Conservation (phyloP, 2,329 filamentous ascomycete genomes). For the Fusarium euwallaceae region DNA sequence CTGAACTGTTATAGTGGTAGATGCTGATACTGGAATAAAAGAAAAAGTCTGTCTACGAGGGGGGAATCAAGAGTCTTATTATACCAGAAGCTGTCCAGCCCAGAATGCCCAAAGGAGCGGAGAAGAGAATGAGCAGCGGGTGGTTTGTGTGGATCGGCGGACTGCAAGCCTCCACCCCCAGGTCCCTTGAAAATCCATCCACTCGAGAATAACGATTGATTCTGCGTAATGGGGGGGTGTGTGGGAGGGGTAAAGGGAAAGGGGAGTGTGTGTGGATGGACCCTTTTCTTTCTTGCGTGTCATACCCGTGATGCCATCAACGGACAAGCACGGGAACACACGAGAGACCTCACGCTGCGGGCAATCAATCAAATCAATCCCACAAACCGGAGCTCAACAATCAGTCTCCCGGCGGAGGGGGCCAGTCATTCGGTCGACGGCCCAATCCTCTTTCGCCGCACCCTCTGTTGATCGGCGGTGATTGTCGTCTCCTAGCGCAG, state of each 20-base stretch:
- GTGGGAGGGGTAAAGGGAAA: not conserved
- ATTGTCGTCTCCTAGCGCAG: constrained; percentile 44
- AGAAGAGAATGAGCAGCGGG: constrained; percentile 21
- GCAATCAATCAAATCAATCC: not conserved
- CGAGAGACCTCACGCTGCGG: not conserved
- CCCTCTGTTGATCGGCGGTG: constrained; percentile 40
- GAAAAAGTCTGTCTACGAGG: not conserved
- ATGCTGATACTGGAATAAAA: constrained; percentile 13
- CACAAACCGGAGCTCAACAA: constrained; percentile 31
- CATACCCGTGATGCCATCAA: constrained; percentile 24
- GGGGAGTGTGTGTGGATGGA: constrained; percentile 40
- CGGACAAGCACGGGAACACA: constrained; percentile 20
- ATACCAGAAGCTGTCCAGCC: constrained; percentile 32
- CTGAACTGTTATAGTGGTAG: constrained; percentile 24
- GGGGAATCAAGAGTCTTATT: constrained; percentile 42
- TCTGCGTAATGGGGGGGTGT: constrained; percentile 29
- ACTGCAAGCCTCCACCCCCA: constrained; percentile 39
- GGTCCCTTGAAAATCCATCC: constrained; percentile 38
- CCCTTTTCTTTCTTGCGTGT: constrained; percentile 35
- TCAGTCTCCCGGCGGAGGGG: not conserved
- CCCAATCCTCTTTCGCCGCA: constrained; percentile 35
- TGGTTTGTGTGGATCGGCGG: constrained; percentile 15
- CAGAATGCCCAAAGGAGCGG: constrained; percentile 19
- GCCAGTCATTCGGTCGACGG: constrained; percentile 7
- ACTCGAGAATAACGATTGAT: constrained; percentile 22